phyloP scores from a whole-genome alignment of 768 basidiomycete genomes.

The Rhodotorula diobovata region DNA sequence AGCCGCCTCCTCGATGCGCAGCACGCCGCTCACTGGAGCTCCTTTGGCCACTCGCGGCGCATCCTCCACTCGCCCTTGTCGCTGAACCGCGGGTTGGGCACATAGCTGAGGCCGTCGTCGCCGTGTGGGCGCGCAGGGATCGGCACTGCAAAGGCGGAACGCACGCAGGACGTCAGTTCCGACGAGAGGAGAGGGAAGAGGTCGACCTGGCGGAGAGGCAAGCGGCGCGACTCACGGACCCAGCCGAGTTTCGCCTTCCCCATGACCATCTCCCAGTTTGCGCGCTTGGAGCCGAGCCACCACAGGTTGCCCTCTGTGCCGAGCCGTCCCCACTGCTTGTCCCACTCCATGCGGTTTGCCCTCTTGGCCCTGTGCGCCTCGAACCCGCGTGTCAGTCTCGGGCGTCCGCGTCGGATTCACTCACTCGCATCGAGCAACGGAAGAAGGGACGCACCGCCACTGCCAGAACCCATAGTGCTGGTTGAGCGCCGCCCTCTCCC shows the following conservation, averaged over 20 bases:
- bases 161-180: not conserved
- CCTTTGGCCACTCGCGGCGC: slow-evolving; percentile 29
- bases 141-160: slow-evolving; percentile 18
- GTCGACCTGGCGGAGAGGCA: not conserved
- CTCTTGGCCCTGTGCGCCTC: slow-evolving; percentile 2
- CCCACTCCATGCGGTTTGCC: slow-evolving; percentile 18
- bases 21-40: slow-evolving; percentile 8
- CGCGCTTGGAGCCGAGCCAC: slow-evolving; percentile 36
- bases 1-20: not conserved
- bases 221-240: slow-evolving; percentile 28
- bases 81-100: slow-evolving; percentile 36
- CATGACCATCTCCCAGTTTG: slow-evolving; percentile 38
- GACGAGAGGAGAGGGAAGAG: not conserved
- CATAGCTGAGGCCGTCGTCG: slow-evolving; percentile 33
- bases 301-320: slow-evolving; percentile 38
- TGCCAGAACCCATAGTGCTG: slow-evolving; percentile 17
- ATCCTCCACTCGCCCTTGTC: slow-evolving; percentile 31
- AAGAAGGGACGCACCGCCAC: slow-evolving; percentile 5
- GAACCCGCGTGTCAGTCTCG: not conserved
- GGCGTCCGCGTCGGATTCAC: too few relatives aligned
- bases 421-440: too few relatives aligned
- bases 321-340: slow-evolving; percentile 31
- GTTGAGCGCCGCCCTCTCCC: slow-evolving; percentile 25
- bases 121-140: slow-evolving; percentile 1
- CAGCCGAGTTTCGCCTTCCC: slow-evolving; percentile 31